phyloP scores from a whole-genome alignment of 2,329 filamentous ascomycete species.

The Trichoderma aggressivum region DNA sequence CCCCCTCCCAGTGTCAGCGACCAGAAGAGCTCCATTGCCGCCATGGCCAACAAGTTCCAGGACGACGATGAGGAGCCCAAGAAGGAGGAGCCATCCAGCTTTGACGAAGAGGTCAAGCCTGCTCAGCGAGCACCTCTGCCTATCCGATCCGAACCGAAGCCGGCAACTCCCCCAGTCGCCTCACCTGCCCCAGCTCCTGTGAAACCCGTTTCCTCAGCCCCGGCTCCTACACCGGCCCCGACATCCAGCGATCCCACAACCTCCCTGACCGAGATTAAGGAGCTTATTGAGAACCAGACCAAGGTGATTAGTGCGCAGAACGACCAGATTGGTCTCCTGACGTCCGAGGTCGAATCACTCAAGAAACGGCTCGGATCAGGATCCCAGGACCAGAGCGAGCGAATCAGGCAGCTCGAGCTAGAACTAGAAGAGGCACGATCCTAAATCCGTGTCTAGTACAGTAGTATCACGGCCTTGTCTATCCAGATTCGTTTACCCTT shows the following conservation, averaged over 20 bases:
- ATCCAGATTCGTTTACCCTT: neutral
- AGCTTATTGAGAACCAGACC: slow-evolving; percentile 71
- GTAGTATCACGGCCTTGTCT: neutral
- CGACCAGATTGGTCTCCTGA: slow-evolving; percentile 67
- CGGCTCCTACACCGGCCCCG: slow-evolving; percentile 34
- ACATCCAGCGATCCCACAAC: slow-evolving; percentile 49
- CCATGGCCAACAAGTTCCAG: slow-evolving; percentile 81
- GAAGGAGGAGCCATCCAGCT: slow-evolving; percentile 70
- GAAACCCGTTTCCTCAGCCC: slow-evolving; percentile 23
- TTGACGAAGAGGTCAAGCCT: slow-evolving; percentile 80
- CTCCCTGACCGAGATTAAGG: slow-evolving; percentile 73
- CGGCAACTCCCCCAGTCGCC: slow-evolving; percentile 36
- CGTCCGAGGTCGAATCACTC: slow-evolving; percentile 72
- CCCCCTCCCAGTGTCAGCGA: slow-evolving; percentile 70
- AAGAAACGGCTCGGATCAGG: slow-evolving; percentile 66
- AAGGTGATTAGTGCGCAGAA: slow-evolving; percentile 74
- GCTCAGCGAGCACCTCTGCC: slow-evolving; percentile 54
- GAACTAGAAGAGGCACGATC: slow-evolving; percentile 64
- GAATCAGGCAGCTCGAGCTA: slow-evolving; percentile 64
- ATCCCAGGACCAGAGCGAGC: slow-evolving; percentile 62
- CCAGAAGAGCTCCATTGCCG: slow-evolving; percentile 82
- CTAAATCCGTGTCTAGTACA: slow-evolving; percentile 29
- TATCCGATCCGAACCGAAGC: slow-evolving; percentile 40
- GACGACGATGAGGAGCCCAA: slow-evolving; percentile 56
- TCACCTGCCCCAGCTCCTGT: slow-evolving; percentile 12